These are phyloP conservation scores for Curvularia lunata DNA, from an alignment of 2,329 filamentous ascomycete genomes.

Conservation along the genomic window DNA sequence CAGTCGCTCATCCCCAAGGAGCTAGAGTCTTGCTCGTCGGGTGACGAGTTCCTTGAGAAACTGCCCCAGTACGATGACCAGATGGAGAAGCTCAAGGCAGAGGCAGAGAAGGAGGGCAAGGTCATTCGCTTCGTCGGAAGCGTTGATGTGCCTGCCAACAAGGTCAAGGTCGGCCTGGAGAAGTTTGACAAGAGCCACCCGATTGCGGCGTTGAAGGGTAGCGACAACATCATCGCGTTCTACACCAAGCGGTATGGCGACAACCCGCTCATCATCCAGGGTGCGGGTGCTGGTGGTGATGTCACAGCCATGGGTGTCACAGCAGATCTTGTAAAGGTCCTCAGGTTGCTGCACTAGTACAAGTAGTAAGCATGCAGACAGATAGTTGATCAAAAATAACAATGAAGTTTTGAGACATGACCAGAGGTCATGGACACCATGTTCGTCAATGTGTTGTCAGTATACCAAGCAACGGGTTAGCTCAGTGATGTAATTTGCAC, in stretches of 20 bases:
- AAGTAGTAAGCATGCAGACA: not conserved
- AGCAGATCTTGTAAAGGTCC: constrained; percentile 87
- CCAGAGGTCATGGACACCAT: not conserved
- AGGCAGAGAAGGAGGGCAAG: constrained; percentile 85
- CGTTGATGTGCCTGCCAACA: constrained; percentile 80
- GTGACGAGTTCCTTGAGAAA: constrained; percentile 83
- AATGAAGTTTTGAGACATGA: not conserved
- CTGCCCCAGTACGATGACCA: constrained; percentile 83
- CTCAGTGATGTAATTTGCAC: not conserved
- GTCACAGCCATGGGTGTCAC: constrained; percentile 98
- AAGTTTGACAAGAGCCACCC: constrained; percentile 82
- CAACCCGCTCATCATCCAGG: constrained; percentile 93
- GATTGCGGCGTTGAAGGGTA: constrained; percentile 93
- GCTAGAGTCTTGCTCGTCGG: constrained; percentile 76
- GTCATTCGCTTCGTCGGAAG: constrained; percentile 94
- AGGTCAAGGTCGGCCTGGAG: constrained; percentile 91
- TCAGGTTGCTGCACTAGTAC: constrained; percentile 68
- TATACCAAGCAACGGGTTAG: not conserved
- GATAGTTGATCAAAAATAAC: not conserved
- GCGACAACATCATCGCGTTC: constrained; percentile 99
- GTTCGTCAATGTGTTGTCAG: not conserved
- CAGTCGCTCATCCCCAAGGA: constrained; percentile 91
- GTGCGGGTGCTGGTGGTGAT: constrained; percentile 90
- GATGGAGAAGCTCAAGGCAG: constrained; percentile 87
- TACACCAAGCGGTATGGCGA: constrained; percentile 93